Percentiles rank a stretch among this genome's conserved stretches.
Conservation (phyloP, 2,329 filamentous ascomycete genomes). For the Aspergillus sojae region DNA sequence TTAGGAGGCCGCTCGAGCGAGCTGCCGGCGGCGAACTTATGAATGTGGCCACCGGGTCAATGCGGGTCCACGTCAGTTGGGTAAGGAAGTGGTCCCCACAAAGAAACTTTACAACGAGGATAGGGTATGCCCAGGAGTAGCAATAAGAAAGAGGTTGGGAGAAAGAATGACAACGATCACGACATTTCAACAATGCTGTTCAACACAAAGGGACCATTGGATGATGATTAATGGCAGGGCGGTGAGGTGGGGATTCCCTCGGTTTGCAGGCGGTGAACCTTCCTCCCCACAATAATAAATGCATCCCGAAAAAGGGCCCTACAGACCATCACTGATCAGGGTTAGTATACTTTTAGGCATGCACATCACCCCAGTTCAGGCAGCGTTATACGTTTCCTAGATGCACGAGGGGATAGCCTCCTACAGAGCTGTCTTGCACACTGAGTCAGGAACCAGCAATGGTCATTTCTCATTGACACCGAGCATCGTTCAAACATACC, state of each 20-base stretch:
- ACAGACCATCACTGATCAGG: not conserved
- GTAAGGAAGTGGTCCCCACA: not conserved
- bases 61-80: not conserved
- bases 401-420: not conserved
- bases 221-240: slow-evolving; percentile 2
- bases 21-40: slow-evolving; percentile 1
- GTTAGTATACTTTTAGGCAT: not conserved
- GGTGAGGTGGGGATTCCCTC: not conserved
- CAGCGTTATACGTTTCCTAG: not conserved
- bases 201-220: not conserved
- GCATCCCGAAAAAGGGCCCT: not conserved
- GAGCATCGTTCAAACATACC: not conserved
- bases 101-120: not conserved
- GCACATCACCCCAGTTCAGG: not conserved
- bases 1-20: not conserved
- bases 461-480: not conserved
- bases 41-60: not conserved
- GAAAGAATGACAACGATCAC: not conserved
- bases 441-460: not conserved
- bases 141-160: not conserved
- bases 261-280: not conserved
- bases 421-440: not conserved
- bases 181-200: not conserved
- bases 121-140: not conserved
- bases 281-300: not conserved